Evolutionary conservation across 176 grass and related monocot genomes (phyloP).

Genomic region (Avena insularis): DNA sequence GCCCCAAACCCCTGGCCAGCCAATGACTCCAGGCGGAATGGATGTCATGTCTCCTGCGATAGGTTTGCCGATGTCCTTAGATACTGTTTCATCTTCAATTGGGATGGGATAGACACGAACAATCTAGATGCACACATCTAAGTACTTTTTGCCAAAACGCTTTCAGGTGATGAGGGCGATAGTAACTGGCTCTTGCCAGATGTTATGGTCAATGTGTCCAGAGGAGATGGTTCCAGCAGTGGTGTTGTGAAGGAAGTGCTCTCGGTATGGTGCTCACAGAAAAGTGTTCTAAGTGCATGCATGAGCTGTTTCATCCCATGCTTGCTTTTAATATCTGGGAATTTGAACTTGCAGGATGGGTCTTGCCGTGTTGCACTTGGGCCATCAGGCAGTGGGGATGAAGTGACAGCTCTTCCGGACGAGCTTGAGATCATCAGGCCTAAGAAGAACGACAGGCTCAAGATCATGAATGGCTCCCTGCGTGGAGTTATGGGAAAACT

Average conservation of each 20-base stretch:
- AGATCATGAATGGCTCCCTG: slow-evolving; percentile 63
- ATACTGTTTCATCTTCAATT: slow-evolving; percentile 7
- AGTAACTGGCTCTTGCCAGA: slow-evolving; percentile 61
- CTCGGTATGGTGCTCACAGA: slow-evolving; percentile 40
- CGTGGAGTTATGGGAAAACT: slow-evolving; percentile 63
- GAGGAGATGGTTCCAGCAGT: slow-evolving; percentile 42
- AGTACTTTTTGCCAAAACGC: slow-evolving; percentile 27
- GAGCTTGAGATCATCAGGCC: slow-evolving; percentile 78
- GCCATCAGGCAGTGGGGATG: slow-evolving; percentile 53
- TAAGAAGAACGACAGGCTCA: slow-evolving; percentile 74
- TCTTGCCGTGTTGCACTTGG: slow-evolving; percentile 72
- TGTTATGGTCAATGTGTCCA: slow-evolving; percentile 69
- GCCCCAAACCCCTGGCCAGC: slow-evolving; percentile 71
- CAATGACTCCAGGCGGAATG: slow-evolving; percentile 81
- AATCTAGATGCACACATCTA: background rate
- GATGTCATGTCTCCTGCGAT: slow-evolving; percentile 70
- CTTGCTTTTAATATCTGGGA: background rate
- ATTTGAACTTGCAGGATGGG: slow-evolving; percentile 59
- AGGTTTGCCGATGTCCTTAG: slow-evolving; percentile 45
- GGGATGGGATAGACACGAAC: background rate
- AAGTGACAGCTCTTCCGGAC: slow-evolving; percentile 45
- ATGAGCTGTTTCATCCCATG: background rate
- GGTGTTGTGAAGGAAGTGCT: slow-evolving; percentile 73
- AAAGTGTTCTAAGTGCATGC: background rate
- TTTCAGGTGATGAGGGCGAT: slow-evolving; percentile 59